Base-by-base conservation (phyloP, 129 eudicot genomes). In the Sambucus nigra region DNA sequence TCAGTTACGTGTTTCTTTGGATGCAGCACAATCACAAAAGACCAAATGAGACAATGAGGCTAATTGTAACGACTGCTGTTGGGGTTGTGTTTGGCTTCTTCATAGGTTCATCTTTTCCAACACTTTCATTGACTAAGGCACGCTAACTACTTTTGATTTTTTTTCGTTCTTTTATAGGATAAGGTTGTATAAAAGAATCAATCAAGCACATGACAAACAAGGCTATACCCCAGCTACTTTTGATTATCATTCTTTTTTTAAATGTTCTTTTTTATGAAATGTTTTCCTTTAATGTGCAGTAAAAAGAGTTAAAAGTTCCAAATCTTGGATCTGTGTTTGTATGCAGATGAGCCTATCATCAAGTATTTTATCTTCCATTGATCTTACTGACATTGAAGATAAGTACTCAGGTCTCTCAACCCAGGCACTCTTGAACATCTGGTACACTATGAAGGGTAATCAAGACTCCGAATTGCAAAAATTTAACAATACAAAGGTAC, bases 401-500 rank as follows among this genome's bases (percentile, higher is more conserved):
- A 88, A 80, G 72, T 80, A 80, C 73, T 88, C 97, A 22, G 97
- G 97, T 40, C 87, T 88, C 51, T 73, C 97, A 55, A 73, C 92
- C 27, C 92, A 88, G 67, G 85, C 87, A 27, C 55, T 83, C 5
- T 68, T 88, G 70, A 80, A 80, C 52, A 60, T 81, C 32, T 88
- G 87, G 97, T 76, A 87, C 59, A 65, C 88, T 35, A 49, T 84
- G 65, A 80, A 69, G 65, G 68, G 62, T 33, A 63, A 57, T 11
- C 66, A 47, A 63, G 87, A 49, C 45, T 16, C 54, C 25, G 28
- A 57, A 21, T 23, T 12, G 3, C 64, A 60, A 9, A 76, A 66
- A 60, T 56, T 64, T 29, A 77, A 76, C 67, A 55, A 59, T 31
- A 46, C 87, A 35, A 83, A 73, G 80, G 97, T 83, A 35, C 61